Evolutionary conservation across 108 stramenopile species (phyloP), one percentile per base, ranked within the genome.

Genomic region (Cyclotella cryptica): DNA sequence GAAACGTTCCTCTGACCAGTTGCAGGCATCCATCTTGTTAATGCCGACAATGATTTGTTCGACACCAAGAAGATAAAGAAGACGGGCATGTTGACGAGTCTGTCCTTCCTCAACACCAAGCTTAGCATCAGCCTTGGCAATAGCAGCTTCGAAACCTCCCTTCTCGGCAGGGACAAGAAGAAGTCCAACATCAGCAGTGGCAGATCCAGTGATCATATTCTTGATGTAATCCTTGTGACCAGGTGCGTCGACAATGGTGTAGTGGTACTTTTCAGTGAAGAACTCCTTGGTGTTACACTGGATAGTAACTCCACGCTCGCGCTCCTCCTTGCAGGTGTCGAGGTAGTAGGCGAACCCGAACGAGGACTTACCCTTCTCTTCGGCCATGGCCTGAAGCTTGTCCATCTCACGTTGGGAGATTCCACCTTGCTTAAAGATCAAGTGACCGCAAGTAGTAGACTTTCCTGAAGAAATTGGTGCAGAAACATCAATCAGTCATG

Each of bases 151-250:
- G 87, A 92, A 92, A 79, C 91, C 91, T 64, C 91, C 91, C 88
- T 92, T 92, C 72, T 90, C 89, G 64, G 89, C 89, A 67, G 89
- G 89, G 26, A 90, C 89, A 64, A 90, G 84, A 66, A 90, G 79
- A 73, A 90, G 75, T 77, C 89, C 89, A n/a, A 90, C 89, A 80
- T 90, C 89, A 67, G 89, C 89, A 66, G 89, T 90, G 81, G 89
- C 86, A 28, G 86, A 88, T 78, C 89, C 89, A 65, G 89, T 90
- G 69, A 90, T 90, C 89, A 90, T 90, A 85, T 90, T 90, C 85
- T 90, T 90, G 85, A 90, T 90, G 89, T 90, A 90, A 90, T 90
- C 89, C 89, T 88, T 90, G 89, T 90, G 89, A 11, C 89, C 89
- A 21, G 89, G 89, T 63, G 89, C 89, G 80, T 90, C 89, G 64